Base-by-base conservation (phyloP, 768 basidiomycete genomes). In the Hortiboletus campestris region DNA sequence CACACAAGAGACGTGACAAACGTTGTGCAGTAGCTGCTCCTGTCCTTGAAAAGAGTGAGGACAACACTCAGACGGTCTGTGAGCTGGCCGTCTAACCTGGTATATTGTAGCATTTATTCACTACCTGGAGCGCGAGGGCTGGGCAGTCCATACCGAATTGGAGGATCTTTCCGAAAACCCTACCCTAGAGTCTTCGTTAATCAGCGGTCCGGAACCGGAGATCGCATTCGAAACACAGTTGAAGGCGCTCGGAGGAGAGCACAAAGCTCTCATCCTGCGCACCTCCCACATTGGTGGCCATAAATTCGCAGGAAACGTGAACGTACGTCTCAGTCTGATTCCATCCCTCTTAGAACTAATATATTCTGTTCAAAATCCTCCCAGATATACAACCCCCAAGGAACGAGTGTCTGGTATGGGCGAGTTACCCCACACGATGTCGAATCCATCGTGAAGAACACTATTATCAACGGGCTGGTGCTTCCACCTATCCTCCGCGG, bases 211-310 rank as follows among this genome's bases (percentile, higher is more conserved):
- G 22, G 85, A 85, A 57, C 74, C 81, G 40, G 83, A 87, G 46
- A 74, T 71, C 20, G 80, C 80, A 63, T 76, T 88, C 51, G 69
- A 74, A n/a, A 60, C 66, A n/a, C 72, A 74, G 42, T 68, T 81
- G 57, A 66, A 78, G 72, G 61, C 76, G 36, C 80, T 83, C n/a
- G 74, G 75, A 17, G 70, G 72, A 34, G 76, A 81, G 22, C 86
- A 84, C 55, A 83, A 84, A 46, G 94, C 85, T 5, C 86, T 97
- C 44, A 87, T 99, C 55, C 75, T 98, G 65, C 85, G 81, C 65
- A 88, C 85, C 51, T 95, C 92, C 28, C 96, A 99, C 75, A 78
- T 94, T 41, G 95, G 96, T 20, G 94, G 95, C 3, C 96, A 98
- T 76, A 88, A 88, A 63, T 98, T 88, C 67, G 88, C 92, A 36